phyloP scores from a whole-genome alignment of 768 basidiomycete genomes.

The Suillus bovinus region DNA sequence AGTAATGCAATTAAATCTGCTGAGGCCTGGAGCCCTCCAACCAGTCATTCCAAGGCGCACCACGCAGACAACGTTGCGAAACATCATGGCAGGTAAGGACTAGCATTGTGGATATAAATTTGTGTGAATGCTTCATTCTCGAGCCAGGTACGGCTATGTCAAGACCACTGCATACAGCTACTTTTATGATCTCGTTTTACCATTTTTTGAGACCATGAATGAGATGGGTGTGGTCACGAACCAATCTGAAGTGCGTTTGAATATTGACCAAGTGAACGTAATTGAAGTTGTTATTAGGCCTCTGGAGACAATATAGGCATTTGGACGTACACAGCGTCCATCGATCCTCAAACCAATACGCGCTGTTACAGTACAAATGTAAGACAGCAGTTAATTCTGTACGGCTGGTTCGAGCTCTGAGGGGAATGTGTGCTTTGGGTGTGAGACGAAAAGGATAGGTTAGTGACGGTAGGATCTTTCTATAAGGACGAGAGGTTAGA shows the following conservation, averaged over 20 bases:
- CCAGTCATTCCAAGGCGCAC: conserved; percentile 15
- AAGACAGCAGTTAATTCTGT: conserved; percentile 3
- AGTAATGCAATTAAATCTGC: conserved; percentile 13
- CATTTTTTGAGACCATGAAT: conserved; percentile 20
- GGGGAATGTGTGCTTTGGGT: no score
- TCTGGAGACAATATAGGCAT: conserved; percentile 18
- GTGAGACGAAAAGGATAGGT: no score
- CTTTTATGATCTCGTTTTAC: conserved; percentile 16
- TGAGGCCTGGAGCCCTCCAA: conserved; percentile 19
- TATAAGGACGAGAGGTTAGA: no score
- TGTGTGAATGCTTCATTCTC: neutral
- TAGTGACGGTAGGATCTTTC: no score
- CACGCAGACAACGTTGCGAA: conserved; percentile 12
- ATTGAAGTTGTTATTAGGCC: conserved; percentile 5
- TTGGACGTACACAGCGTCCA: conserved; percentile 19
- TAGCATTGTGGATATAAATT: neutral
- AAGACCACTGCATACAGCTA: conserved; percentile 20
- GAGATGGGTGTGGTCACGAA: conserved; percentile 17
- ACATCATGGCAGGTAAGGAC: conserved; percentile 17
- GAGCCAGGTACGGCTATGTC: conserved; percentile 14
- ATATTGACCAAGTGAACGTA: neutral
- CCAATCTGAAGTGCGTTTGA: conserved; percentile 14
- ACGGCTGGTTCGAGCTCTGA: no score
- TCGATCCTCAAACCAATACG: conserved; percentile 18
- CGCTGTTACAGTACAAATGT: conserved; percentile 19